Percentiles rank a stretch among this genome's conserved stretches.
Evolutionary conservation across 441 rosid genomes (phyloP).

Genomic region (Pelargonium cotyledonis): DNA sequence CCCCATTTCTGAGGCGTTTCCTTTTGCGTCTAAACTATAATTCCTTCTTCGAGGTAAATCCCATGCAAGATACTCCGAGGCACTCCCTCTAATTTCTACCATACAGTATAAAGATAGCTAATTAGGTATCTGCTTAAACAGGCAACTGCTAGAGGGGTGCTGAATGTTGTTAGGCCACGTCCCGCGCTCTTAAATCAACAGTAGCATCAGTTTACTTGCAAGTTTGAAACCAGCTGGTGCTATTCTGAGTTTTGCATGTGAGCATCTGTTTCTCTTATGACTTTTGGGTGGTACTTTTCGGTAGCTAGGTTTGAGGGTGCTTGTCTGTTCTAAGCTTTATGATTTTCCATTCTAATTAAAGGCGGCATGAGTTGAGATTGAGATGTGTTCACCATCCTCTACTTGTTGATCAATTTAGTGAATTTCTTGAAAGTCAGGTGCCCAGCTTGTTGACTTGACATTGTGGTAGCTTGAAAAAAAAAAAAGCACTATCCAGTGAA

Average conservation of each 20-base stretch:
- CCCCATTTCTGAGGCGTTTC: conserved; percentile 92
- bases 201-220: too few species aligned
- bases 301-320: conserved; percentile 2
- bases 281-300: background rate
- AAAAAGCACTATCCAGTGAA: too few species aligned
- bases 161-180: conserved; percentile 73
- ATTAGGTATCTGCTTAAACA: conserved; percentile 26
- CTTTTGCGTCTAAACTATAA: conserved; percentile 85
- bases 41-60: conserved; percentile 77
- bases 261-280: background rate
- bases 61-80: too few species aligned
- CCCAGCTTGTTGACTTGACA: background rate
- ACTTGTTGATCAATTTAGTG: too few species aligned
- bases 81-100: too few species aligned
- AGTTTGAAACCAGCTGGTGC: too few species aligned
- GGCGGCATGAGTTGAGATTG: background rate
- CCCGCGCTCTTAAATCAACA: conserved; percentile 19
- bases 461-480: too few species aligned
- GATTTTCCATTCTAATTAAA: background rate
- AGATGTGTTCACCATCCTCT: background rate
- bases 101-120: background rate
- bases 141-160: conserved; percentile 81
- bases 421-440: background rate
- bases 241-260: too few species aligned
- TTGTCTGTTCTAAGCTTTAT: background rate